Base-by-base conservation (phyloP, 176 grass and related monocot species). In the Musa schizocarpa region DNA sequence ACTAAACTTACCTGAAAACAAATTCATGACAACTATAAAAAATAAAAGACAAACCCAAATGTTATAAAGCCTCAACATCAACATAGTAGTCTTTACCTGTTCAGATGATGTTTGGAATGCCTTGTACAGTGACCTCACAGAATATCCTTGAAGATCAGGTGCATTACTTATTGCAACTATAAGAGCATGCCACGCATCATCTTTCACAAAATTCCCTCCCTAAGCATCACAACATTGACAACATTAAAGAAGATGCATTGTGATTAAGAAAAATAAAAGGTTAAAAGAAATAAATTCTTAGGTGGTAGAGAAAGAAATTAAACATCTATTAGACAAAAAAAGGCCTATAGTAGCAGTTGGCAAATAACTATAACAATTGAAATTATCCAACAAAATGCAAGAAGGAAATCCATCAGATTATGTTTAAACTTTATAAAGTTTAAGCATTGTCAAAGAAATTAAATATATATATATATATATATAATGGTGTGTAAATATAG, bases 91-190 rank as follows among this genome's bases (percentile, higher is more conserved):
- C 13, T 51, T 26, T 84, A 99, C 96, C 88, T 99, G 90, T 77
- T 91, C 87, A 74, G 77, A 75, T 73, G 76, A 94, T 43, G 83
- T 70, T 89, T 78, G 80, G 17, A 99, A 78, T 78, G 86, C 86
- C 34, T 82, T 94, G 83, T 94, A 95, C 75, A 99, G 80, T 53
- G 76, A 87, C 74, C 96, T 94, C 16, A 94, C 91, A 51, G 96
- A 89, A 71, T 99, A 99, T 75, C 96, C 96, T 88, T 99, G 96
- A 84, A 99, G 84, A 65, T 99, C 96, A 84, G 88, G 79, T 68
- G 96, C 88, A 73, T 99, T 99, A 64, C 91, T 92, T 78, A 99
- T 89, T 57, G 90, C 72, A 74, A 99, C 91, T 84, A 99, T 80
- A 68, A 95, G 85, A 63, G 88, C 86, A 84, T 99, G 91, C 86